These are phyloP conservation scores for Chlorella sp. DNA, from an alignment of 139 green algal genomes.

Conservation along the genomic window DNA sequence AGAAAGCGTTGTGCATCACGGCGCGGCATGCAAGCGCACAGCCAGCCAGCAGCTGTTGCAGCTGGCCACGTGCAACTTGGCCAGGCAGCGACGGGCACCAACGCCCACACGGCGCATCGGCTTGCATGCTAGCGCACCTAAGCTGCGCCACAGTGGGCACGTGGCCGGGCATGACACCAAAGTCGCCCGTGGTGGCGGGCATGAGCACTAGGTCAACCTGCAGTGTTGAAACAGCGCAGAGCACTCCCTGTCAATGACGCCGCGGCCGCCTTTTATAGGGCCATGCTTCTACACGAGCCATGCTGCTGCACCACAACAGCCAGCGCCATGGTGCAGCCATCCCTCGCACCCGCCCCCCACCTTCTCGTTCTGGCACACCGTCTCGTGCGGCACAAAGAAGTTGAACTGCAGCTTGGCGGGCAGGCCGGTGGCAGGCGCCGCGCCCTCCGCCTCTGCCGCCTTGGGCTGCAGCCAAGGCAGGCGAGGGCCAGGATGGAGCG, in stretches of 20 bases:
- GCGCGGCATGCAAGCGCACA: too few relatives aligned
- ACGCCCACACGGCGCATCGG: too few relatives aligned
- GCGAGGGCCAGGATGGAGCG: too few relatives aligned
- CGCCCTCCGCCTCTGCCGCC: conserved; percentile 14
- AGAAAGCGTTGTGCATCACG: too few relatives aligned
- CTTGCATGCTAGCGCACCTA: conserved; percentile 10
- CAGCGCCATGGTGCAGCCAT: too few relatives aligned
- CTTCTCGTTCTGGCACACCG: conserved; percentile 36
- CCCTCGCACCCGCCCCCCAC: neutral
- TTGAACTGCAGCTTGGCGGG: conserved; percentile 87
- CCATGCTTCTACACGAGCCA: too few relatives aligned
- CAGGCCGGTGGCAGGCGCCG: conserved; percentile 17
- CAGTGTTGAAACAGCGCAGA: neutral
- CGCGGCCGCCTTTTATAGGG: too few relatives aligned
- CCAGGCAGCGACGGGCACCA: too few relatives aligned
- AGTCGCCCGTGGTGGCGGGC: conserved; percentile 86
- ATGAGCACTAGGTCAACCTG: conserved; percentile 90
- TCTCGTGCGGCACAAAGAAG: conserved; percentile 84
- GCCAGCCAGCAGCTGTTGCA: too few relatives aligned
- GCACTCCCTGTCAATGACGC: too few relatives aligned
- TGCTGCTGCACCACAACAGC: too few relatives aligned
- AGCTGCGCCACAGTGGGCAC: conserved; percentile 91
- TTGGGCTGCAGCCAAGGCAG: conserved; percentile 4
- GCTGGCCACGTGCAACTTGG: too few relatives aligned
- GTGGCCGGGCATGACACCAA: conserved; percentile 91